Conservation (phyloP, 2,329 filamentous ascomycete species). For the Scortechinia acanthostroma region DNA sequence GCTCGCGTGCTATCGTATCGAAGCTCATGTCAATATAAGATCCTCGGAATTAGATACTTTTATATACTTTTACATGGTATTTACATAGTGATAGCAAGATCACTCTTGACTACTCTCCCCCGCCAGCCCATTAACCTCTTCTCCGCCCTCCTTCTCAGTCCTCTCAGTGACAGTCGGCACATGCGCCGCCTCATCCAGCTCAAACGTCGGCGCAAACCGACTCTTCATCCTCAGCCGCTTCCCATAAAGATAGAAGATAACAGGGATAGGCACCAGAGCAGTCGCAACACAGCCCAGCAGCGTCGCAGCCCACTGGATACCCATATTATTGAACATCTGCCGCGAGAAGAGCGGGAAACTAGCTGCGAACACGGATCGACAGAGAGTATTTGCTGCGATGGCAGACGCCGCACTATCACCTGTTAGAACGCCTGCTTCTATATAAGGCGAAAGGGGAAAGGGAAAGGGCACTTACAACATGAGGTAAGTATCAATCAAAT, state of each 20-base stretch:
- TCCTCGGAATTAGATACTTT: too few species aligned
- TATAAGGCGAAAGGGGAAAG: too few species aligned
- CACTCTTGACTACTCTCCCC: too few species aligned
- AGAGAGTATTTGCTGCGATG: slow-evolving; percentile 48
- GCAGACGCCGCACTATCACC: slow-evolving; percentile 37
- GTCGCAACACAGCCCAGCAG: slow-evolving; percentile 23
- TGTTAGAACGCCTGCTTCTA: background rate
- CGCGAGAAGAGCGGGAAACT: slow-evolving; percentile 50
- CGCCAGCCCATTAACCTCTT: too few species aligned
- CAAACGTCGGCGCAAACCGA: slow-evolving; percentile 15
- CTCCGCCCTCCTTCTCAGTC: too few species aligned
- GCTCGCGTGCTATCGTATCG: too few species aligned
- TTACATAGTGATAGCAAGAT: too few species aligned
- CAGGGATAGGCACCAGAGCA: slow-evolving; percentile 20
- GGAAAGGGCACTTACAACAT: slow-evolving; percentile 8
- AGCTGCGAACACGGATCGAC: slow-evolving; percentile 48
- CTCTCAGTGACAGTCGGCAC: too few species aligned
- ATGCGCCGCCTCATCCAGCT: too few species aligned
- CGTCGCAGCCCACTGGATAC: slow-evolving; percentile 19
- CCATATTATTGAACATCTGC: slow-evolving; percentile 25
- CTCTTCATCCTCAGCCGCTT: slow-evolving; percentile 16
- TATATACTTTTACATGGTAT: too few species aligned
- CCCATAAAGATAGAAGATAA: slow-evolving; percentile 22
- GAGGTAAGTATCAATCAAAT: slow-evolving; percentile 39
- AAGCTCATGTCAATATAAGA: too few species aligned